Conservation (phyloP, 495 filamentous ascomycete genomes). For the Neurospora sp. region DNA sequence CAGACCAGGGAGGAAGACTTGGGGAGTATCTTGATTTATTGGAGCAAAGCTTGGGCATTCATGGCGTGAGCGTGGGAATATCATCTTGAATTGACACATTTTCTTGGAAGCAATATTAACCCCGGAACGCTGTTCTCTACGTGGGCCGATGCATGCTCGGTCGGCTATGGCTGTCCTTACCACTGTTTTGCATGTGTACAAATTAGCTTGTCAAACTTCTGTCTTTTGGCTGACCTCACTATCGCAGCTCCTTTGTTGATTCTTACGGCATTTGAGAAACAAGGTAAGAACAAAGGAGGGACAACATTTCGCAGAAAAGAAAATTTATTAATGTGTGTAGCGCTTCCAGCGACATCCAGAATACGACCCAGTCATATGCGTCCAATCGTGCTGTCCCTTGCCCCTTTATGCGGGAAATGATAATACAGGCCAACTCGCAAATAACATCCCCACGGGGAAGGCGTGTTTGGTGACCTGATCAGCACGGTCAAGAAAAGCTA, state of each 20-base stretch:
- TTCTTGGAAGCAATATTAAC: neutral
- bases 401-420: constrained; percentile 12
- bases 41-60: neutral
- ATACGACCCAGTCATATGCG: constrained; percentile 49
- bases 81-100: neutral
- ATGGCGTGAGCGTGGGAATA: neutral
- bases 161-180: neutral
- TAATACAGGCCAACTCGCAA: constrained; percentile 4
- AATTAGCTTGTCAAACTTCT: neutral
- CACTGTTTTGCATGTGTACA: neutral
- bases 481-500: constrained; percentile 4
- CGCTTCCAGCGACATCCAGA: neutral
- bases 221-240: neutral
- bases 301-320: neutral
- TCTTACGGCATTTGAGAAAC: neutral
- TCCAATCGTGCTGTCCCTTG: neutral
- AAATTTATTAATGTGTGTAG: neutral
- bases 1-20: neutral
- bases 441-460: neutral
- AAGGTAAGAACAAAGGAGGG: neutral
- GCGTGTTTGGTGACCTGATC: neutral
- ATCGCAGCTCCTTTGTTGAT: neutral
- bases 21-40: neutral
- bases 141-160: neutral
- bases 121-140: neutral